Evolutionary conservation across 371 early-diverging fungal genomes (phyloP).

Genomic region (Rozella allomycis): DNA sequence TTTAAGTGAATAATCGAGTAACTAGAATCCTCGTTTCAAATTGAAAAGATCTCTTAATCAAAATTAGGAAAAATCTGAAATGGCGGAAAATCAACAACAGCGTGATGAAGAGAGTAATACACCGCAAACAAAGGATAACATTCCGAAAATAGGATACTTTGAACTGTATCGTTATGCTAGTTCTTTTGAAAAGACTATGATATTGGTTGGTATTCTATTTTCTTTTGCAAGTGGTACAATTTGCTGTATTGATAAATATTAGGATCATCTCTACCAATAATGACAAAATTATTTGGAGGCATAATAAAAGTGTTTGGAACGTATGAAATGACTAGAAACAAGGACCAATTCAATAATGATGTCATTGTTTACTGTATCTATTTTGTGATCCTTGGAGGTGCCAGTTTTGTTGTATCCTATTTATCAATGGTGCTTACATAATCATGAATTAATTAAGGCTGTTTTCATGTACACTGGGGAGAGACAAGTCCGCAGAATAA

Average conservation of each 20-base stretch:
- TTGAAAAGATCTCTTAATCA: no score
- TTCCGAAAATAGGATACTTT: no score
- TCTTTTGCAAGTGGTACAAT: neutral
- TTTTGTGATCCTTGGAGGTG: conserved; percentile 21
- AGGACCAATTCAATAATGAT: neutral
- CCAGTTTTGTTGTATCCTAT: conserved; percentile 21
- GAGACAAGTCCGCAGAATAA: conserved; percentile 26
- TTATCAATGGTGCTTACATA: conserved; percentile 17
- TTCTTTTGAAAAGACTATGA: neutral
- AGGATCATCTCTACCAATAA: no score
- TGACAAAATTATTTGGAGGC: neutral
- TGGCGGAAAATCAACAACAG: no score
- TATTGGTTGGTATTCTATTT: neutral
- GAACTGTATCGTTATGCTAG: neutral
- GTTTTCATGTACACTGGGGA: conserved; percentile 29
- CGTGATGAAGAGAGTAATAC: no score
- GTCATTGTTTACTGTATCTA: neutral
- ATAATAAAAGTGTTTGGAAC: neutral
- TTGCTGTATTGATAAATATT: no score
- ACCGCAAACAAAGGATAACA: no score
- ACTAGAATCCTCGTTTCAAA: no score
- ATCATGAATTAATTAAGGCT: no score
- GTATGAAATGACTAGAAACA: neutral
- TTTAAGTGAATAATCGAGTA: no score
- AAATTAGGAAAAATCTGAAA: no score